These are phyloP conservation scores for Russula brevipes DNA, from an alignment of 768 basidiomycete genomes.

Conservation along the genomic window DNA sequence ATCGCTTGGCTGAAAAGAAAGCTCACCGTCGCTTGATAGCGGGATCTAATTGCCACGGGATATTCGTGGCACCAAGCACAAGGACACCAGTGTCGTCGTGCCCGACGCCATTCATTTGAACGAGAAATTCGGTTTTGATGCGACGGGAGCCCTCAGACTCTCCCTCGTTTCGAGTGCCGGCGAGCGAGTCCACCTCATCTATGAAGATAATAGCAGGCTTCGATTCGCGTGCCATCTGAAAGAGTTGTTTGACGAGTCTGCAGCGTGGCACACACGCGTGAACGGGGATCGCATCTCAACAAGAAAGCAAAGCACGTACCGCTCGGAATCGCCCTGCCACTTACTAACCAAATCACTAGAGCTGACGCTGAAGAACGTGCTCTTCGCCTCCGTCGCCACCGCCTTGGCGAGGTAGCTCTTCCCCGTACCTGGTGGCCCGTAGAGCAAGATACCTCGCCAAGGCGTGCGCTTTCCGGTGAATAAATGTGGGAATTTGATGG, in stretches of 20 bases:
- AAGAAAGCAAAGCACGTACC: constrained; percentile 45
- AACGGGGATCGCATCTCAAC: background rate
- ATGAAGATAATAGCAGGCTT: constrained; percentile 99
- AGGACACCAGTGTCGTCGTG: constrained; percentile 96
- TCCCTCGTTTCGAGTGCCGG: constrained; percentile 92
- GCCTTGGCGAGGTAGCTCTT: constrained; percentile 97
- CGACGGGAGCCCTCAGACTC: constrained; percentile 95
- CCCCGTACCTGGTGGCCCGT: constrained; percentile 97
- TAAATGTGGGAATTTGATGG: constrained; percentile 97
- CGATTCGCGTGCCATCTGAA: constrained; percentile 90
- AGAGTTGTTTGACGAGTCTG: constrained; percentile 93
- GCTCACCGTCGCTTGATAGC: constrained; percentile 91
- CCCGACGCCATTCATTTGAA: constrained; percentile 99
- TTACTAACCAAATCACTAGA: constrained; percentile 95
- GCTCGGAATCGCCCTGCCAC: constrained; percentile 98
- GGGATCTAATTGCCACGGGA: constrained; percentile 96
- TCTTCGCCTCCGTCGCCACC: constrained; percentile 98
- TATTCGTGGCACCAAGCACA: constrained; percentile 96
- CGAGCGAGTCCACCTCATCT: constrained; percentile 96
- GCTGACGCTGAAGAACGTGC: constrained; percentile 96
- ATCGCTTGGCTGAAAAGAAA: background rate
- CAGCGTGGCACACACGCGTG: constrained; percentile 2
- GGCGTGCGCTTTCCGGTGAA: constrained; percentile 98
- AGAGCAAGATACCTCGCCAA: constrained; percentile 92
- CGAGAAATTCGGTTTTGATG: constrained; percentile 95